Base-by-base conservation (phyloP, 345 rosid genomes). In the Sapria himalayana region DNA sequence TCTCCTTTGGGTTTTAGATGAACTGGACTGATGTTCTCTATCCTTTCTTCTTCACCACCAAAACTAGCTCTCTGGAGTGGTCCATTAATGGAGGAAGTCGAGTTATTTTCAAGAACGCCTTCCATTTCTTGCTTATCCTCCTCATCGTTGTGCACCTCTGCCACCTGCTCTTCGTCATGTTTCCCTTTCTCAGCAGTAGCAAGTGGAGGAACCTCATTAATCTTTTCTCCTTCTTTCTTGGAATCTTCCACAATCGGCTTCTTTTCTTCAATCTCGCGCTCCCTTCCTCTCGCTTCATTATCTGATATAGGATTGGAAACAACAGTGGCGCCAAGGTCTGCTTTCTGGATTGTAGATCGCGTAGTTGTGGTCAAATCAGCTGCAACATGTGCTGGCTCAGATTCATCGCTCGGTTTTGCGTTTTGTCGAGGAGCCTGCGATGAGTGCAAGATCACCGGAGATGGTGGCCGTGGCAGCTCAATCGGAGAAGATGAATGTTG, bases 11-110 rank as follows among this genome's bases (percentile, higher is more conserved):
- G 9, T 45, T 22, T 54, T 34, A 39, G 62, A 43, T 42, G 46
- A 42, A 57, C 56, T 35, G 66, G 15, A 42, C 67, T 68, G 41
- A 54, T 51, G 13, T 57, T 53, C 35, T 71, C 60, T 45, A 48
- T 39, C 15, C 46, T 59, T 24, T 43, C 50, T 19, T 41, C 61
- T 8, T 44, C 56, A 20, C 51, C 27, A 23, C 52, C n/a, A n/a
- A n/a, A n/a, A n/a, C n/a, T n/a, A n/a, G n/a, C n/a, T n/a, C n/a
- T n/a, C n/a, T n/a, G n/a, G n/a, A n/a, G n/a, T n/a, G n/a, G n/a
- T n/a, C n/a, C n/a, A n/a, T n/a, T n/a, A n/a, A n/a, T 43, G 15
- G 27, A 24, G 46, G 35, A 22, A 2, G 47, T 25, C 49, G 20
- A 8, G 11, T 38, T 38, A 33, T 37, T 58, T 46, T 39, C 68